Conservation (phyloP, 1,284 basidiomycete genomes). For the Apiotrichum brassicae region DNA sequence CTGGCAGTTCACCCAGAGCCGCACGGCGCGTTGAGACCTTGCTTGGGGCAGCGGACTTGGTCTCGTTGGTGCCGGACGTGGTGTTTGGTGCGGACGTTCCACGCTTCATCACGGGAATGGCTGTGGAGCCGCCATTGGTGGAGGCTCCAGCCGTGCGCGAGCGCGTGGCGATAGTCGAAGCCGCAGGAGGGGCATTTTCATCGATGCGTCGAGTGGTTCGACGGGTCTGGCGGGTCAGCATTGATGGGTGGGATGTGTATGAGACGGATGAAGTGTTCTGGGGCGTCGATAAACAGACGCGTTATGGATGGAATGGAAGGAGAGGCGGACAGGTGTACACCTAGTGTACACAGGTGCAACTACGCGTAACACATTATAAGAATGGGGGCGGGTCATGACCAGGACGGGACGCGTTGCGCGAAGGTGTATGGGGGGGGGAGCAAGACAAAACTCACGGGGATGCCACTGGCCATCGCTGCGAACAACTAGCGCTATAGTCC, state of each 20-base stretch:
- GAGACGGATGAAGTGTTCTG: background rate
- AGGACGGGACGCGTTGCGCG: background rate
- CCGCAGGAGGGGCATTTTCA: constrained; percentile 40
- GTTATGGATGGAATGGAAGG: background rate
- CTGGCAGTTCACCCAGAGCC: constrained; percentile 43
- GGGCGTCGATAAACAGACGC: no score
- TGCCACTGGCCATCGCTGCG: constrained; percentile 26
- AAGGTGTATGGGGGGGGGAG: no score
- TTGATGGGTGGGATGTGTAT: background rate
- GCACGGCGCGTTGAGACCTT: constrained; percentile 25
- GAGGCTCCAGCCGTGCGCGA: constrained; percentile 15
- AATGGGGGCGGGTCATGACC: background rate
- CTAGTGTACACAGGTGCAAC: no score
- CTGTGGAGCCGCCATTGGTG: constrained; percentile 15
- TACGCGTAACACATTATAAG: background rate
- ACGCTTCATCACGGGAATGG: constrained; percentile 40
- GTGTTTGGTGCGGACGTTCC: constrained; percentile 18
- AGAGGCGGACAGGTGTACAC: background rate
- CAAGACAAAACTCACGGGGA: constrained; percentile 24
- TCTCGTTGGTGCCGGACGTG: constrained; percentile 8
- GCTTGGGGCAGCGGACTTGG: constrained; percentile 8
- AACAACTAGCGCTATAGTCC: background rate
- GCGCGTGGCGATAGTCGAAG: constrained; percentile 20
- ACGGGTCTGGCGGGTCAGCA: constrained; percentile 30
- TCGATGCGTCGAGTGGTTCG: constrained; percentile 32